Evolutionary conservation across 495 filamentous ascomycete species (phyloP).

Genomic region (Immersiella caudata): DNA sequence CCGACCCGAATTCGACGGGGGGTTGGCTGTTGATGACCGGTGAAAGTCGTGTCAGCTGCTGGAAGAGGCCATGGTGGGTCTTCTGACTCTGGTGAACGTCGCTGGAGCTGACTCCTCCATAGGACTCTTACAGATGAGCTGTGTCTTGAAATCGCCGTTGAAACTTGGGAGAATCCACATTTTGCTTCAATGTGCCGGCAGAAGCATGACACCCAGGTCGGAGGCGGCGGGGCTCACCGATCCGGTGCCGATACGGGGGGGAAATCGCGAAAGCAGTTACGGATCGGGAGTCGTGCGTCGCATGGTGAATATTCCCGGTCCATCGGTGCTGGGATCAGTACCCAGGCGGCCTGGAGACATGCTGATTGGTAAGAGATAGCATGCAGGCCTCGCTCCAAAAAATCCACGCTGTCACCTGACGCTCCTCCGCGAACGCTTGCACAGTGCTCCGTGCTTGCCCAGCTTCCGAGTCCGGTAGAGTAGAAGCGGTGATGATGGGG

Average conservation of each 20-base stretch:
- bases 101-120: no score
- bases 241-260: neutral
- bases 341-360: slow-evolving; percentile 4
- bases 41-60: neutral
- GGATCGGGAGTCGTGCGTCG: neutral
- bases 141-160: neutral
- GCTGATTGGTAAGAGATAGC: neutral
- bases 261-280: slow-evolving; percentile 12
- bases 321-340: slow-evolving; percentile 6
- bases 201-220: neutral
- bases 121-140: no score
- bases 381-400: neutral
- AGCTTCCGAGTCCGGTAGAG: slow-evolving; percentile 3
- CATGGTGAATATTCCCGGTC: neutral
- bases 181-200: neutral
- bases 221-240: neutral
- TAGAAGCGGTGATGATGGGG: neutral
- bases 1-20: neutral
- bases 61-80: neutral
- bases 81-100: neutral
- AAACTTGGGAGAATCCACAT: neutral
- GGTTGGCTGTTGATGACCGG: neutral
- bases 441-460: neutral
- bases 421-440: neutral
- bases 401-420: slow-evolving; percentile 14